phyloP scores from a whole-genome alignment of 2,329 filamentous ascomycete genomes.

The Mycosphaerelloides madeirae region DNA sequence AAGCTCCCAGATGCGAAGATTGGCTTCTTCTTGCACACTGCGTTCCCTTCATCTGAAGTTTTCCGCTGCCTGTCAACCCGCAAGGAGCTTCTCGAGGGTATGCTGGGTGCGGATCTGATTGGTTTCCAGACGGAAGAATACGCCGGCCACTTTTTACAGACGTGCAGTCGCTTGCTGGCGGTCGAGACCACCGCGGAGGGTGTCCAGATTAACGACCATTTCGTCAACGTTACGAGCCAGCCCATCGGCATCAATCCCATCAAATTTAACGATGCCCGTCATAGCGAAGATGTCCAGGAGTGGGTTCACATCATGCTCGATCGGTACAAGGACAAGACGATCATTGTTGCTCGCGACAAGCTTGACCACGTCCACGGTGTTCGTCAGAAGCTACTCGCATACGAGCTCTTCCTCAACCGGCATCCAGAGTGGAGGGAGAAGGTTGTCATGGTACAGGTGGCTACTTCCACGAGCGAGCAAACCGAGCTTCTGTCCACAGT shows the following conservation, averaged over 20 bases:
- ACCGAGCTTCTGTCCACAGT: slow-evolving; percentile 81
- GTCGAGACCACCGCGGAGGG: slow-evolving; percentile 86
- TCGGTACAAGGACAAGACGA: slow-evolving; percentile 78
- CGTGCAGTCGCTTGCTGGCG: slow-evolving; percentile 84
- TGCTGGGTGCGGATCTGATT: slow-evolving; percentile 86
- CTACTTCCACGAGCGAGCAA: slow-evolving; percentile 83
- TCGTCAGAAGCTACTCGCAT: slow-evolving; percentile 85
- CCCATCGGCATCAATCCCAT: slow-evolving; percentile 89
- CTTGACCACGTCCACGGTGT: slow-evolving; percentile 89
- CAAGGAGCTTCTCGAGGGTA: slow-evolving; percentile 81
- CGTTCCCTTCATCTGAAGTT: slow-evolving; percentile 93
- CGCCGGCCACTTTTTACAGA: slow-evolving; percentile 88
- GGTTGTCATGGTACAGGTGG: slow-evolving; percentile 89
- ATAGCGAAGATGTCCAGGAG: slow-evolving; percentile 65
- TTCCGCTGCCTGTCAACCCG: slow-evolving; percentile 87
- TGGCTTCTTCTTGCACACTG: slow-evolving; percentile 91
- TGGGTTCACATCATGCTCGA: slow-evolving; percentile 80
- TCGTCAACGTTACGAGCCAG: slow-evolving; percentile 79
- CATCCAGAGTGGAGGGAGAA: slow-evolving; percentile 84
- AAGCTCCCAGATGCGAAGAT: slow-evolving; percentile 90
- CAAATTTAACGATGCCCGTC: slow-evolving; percentile 54
- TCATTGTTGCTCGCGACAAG: slow-evolving; percentile 92
- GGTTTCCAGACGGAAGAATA: slow-evolving; percentile 95
- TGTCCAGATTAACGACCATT: slow-evolving; percentile 84
- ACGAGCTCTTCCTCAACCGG: slow-evolving; percentile 89